Evolutionary conservation across 2,329 filamentous ascomycete genomes (phyloP).

Genomic region (Alternaria brassicicola): DNA sequence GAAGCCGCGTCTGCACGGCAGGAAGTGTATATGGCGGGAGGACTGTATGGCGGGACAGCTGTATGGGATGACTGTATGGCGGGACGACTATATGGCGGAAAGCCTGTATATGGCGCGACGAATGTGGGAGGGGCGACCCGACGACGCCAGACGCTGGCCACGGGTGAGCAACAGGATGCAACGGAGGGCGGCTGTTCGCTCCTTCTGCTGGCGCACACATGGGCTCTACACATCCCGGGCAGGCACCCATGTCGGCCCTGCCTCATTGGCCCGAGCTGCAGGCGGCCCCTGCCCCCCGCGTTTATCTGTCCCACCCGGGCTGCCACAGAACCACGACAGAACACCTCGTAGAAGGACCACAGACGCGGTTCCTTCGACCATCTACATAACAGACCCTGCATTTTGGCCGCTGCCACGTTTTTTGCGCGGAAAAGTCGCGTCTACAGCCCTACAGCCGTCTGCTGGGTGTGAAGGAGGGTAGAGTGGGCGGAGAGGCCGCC

Average conservation of each 20-base stretch:
- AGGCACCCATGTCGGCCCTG: slow-evolving; percentile 12
- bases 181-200: slow-evolving; percentile 42
- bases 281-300: slow-evolving; percentile 29
- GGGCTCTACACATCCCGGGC: slow-evolving; percentile 14
- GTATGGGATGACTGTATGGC: too few relatives aligned
- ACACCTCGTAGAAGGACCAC: slow-evolving; percentile 28
- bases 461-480: slow-evolving; percentile 34
- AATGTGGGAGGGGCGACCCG: slow-evolving; percentile 35
- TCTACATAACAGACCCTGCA: slow-evolving; percentile 32
- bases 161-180: slow-evolving; percentile 32
- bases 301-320: slow-evolving; percentile 28
- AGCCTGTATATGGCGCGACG: slow-evolving; percentile 40
- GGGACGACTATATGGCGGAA: slow-evolving; percentile 36
- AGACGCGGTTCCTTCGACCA: slow-evolving; percentile 36
- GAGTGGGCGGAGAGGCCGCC: slow-evolving; percentile 15
- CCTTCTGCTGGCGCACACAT: slow-evolving; percentile 27
- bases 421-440: slow-evolving; percentile 42
- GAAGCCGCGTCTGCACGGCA: slow-evolving; percentile 27
- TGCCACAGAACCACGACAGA: slow-evolving; percentile 22
- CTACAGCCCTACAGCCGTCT: slow-evolving; percentile 37
- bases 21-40: slow-evolving; percentile 37
- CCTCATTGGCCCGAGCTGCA: slow-evolving; percentile 21
- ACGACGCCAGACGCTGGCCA: slow-evolving; percentile 36
- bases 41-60: too few relatives aligned
- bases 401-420: slow-evolving; percentile 35